Percentiles rank a stretch among this genome's conserved stretches.
phyloP scores from a whole-genome alignment of 768 basidiomycete genomes.

The Cantharellus anzutake region DNA sequence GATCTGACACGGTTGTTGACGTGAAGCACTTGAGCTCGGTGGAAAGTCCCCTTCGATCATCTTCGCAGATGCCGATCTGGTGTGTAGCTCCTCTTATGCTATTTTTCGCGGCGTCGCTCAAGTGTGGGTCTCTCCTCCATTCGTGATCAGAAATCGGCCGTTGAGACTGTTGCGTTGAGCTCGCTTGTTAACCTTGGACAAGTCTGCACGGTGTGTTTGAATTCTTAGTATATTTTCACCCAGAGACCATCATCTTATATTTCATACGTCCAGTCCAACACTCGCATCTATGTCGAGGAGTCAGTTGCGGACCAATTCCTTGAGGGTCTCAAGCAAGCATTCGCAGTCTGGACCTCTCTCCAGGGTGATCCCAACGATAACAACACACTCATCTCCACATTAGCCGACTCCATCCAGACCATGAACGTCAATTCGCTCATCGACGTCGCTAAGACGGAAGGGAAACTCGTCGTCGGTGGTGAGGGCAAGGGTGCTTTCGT shows the following conservation, averaged over 20 bases:
- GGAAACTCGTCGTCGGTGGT: slow-evolving; percentile 51
- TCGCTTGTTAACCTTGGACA: background rate
- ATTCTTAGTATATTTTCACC: background rate
- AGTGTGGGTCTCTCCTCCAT: background rate
- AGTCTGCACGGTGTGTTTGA: background rate
- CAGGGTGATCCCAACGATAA: background rate
- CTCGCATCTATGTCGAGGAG: background rate
- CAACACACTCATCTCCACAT: background rate
- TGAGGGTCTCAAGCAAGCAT: background rate
- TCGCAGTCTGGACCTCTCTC: background rate
- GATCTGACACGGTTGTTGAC: background rate
- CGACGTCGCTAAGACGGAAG: slow-evolving; percentile 47
- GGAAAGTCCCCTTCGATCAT: slow-evolving; percentile 55
- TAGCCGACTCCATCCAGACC: background rate
- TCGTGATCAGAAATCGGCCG: background rate
- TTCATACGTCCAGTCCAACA: background rate
- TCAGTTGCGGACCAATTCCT: background rate
- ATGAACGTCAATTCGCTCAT: slow-evolving; percentile 30
- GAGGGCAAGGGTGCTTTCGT: slow-evolving; percentile 52
- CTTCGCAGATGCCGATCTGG: slow-evolving; percentile 52
- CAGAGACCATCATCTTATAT: background rate
- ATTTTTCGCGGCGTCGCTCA: background rate
- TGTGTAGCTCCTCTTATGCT: slow-evolving; percentile 12
- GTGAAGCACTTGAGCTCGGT: slow-evolving; percentile 12
- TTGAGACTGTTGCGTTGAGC: background rate